Evolutionary conservation across 805 yeast species (phyloP).

Genomic region (Yueomyces sp.): DNA sequence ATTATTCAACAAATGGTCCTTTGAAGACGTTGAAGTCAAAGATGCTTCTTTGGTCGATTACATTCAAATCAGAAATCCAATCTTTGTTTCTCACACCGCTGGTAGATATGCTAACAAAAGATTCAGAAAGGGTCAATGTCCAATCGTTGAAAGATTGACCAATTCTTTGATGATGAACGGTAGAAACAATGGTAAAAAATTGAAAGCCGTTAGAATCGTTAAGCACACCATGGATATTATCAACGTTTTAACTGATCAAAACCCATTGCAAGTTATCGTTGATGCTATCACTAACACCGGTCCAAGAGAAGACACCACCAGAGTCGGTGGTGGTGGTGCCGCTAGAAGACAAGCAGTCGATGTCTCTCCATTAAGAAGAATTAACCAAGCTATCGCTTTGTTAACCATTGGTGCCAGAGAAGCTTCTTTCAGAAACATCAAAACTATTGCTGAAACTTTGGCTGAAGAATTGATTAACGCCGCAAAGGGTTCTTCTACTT

Average conservation of each 20-base stretch:
- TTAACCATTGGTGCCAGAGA: conserved; percentile 99
- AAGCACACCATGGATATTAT: conserved; percentile 98
- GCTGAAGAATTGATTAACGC: conserved; percentile 99
- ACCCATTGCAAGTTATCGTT: conserved; percentile 98
- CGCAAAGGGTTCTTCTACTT: conserved; percentile 99
- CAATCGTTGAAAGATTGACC: conserved; percentile 97
- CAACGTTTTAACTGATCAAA: conserved; percentile 92
- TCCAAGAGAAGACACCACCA: conserved; percentile 99
- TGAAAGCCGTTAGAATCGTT: conserved; percentile 99
- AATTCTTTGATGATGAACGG: conserved; percentile 99
- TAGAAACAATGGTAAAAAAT: conserved; percentile 99
- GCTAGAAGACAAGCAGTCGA: conserved; percentile 99
- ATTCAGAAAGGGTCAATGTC: conserved; percentile 99
- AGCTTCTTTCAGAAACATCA: conserved; percentile 99
- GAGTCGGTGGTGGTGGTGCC: conserved; percentile 99
- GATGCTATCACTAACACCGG: conserved; percentile 99
- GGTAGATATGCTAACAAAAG: conserved; percentile 99
- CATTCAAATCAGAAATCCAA: conserved; percentile 96
- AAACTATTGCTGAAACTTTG: conserved; percentile 99
- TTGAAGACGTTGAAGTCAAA: conserved; percentile 93
- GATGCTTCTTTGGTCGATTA: conserved; percentile 97
- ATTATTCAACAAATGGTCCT: conserved; percentile 99
- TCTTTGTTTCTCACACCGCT: conserved; percentile 97
- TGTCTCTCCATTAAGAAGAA: conserved; percentile 99
- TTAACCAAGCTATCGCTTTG: conserved; percentile 96